phyloP scores from a whole-genome alignment of 805 yeast genomes.

The Blastobotrys muscicola region DNA sequence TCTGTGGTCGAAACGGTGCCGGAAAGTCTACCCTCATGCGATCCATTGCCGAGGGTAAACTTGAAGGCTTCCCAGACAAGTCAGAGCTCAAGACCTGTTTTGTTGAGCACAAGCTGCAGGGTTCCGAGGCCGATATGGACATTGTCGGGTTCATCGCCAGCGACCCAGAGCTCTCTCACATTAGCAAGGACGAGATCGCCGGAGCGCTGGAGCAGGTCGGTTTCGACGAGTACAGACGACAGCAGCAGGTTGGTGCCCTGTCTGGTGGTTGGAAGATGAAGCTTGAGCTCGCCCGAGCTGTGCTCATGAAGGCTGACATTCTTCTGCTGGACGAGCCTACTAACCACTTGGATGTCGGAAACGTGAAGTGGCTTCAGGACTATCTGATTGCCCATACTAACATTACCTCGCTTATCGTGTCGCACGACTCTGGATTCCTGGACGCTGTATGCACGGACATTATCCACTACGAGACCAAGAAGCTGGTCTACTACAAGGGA shows the following conservation, averaged over 20 bases:
- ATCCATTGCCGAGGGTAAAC: constrained; percentile 90
- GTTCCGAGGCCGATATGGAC: constrained; percentile 86
- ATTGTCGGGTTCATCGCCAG: constrained; percentile 79
- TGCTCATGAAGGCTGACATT: constrained; percentile 95
- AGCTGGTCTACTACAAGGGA: constrained; percentile 92
- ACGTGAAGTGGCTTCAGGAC: constrained; percentile 90
- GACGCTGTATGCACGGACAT: constrained; percentile 95
- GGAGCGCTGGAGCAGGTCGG: constrained; percentile 77
- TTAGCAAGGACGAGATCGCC: constrained; percentile 62
- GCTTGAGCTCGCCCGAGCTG: constrained; percentile 95
- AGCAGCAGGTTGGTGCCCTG: constrained; percentile 84
- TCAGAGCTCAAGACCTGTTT: constrained; percentile 84
- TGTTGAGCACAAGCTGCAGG: constrained; percentile 94
- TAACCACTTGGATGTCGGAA: constrained; percentile 89
- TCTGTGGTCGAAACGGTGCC: constrained; percentile 98
- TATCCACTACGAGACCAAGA: constrained; percentile 91
- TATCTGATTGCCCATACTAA: constrained; percentile 73
- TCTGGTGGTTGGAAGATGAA: constrained; percentile 99
- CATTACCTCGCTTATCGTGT: constrained; percentile 89
- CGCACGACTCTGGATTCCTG: constrained; percentile 95
- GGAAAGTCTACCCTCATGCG: constrained; percentile 98
- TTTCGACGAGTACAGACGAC: constrained; percentile 80
- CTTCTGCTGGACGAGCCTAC: constrained; percentile 95
- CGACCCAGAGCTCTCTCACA: constrained; percentile 68
- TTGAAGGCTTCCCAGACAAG: constrained; percentile 94